These are phyloP conservation scores for Fomitopsis betulina DNA, from an alignment of 1,284 basidiomycete genomes.

Conservation along the genomic window DNA sequence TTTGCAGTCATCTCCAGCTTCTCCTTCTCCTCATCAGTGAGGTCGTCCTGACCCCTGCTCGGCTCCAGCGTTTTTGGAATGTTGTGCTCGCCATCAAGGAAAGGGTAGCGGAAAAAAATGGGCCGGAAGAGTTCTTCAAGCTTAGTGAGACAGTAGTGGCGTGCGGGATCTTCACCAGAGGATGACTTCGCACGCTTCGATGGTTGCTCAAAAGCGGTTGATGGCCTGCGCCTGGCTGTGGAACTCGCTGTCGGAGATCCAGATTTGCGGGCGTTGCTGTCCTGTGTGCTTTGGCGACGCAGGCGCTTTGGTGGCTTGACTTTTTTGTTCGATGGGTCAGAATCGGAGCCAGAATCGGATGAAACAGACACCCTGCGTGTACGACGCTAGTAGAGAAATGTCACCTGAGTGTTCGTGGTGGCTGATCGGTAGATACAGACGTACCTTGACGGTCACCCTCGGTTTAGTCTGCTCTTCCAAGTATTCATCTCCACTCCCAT, in stretches of 20 bases:
- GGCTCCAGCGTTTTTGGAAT: conserved; percentile 22
- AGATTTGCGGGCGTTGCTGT: conserved; percentile 11
- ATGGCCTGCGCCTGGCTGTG: conserved; percentile 40
- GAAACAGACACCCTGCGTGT: conserved; percentile 32
- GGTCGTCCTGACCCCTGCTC: conserved; percentile 25
- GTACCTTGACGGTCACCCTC: conserved; percentile 39
- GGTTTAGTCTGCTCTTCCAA: conserved; percentile 40
- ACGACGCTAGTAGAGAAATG: conserved; percentile 11
- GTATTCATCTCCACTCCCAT: conserved; percentile 68
- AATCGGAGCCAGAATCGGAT: conserved; percentile 36
- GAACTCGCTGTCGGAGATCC: conserved; percentile 17
- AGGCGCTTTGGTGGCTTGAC: conserved; percentile 15
- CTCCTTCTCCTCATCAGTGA: conserved; percentile 58
- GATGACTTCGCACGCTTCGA: conserved; percentile 38
- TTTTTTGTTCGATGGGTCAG: conserved; percentile 14
- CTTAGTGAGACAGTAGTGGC: conserved; percentile 74
- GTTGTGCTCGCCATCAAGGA: conserved; percentile 33
- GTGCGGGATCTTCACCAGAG: conserved; percentile 58
- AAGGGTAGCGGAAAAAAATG: conserved; percentile 66
- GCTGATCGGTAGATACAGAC: conserved; percentile 19
- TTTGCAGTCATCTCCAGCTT: conserved; percentile 48
- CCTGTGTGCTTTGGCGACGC: conserved; percentile 15
- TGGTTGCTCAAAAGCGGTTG: conserved; percentile 25
- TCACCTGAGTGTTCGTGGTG: neutral
- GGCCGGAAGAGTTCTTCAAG: conserved; percentile 62